These are phyloP conservation scores for Myriosclerotinia scirpicola DNA, from an alignment of 2,329 filamentous ascomycete genomes.

Conservation along the genomic window DNA sequence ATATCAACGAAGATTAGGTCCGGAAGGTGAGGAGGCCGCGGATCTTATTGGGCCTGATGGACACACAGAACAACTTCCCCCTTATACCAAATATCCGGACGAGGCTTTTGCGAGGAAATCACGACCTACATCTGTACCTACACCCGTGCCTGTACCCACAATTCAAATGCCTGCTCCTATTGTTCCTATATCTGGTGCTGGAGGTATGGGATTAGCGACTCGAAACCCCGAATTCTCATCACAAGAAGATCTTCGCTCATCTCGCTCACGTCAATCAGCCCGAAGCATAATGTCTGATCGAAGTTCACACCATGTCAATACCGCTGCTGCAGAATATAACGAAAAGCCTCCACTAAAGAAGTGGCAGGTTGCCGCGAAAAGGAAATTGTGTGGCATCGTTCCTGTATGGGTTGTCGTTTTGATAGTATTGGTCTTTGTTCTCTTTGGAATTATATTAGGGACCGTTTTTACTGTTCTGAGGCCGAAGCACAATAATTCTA, in stretches of 20 bases:
- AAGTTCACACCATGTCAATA: slow-evolving; percentile 56
- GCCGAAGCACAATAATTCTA: slow-evolving; percentile 28
- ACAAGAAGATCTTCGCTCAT: slow-evolving; percentile 53
- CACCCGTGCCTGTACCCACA: slow-evolving; percentile 27
- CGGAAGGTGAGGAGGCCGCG: slow-evolving; percentile 81
- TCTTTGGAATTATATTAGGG: slow-evolving; percentile 59
- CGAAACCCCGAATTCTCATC: slow-evolving; percentile 63
- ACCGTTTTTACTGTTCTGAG: slow-evolving; percentile 40
- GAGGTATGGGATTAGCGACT: slow-evolving; percentile 60
- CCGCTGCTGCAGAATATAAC: slow-evolving; percentile 46
- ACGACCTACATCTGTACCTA: slow-evolving; percentile 32
- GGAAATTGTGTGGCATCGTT: slow-evolving; percentile 57
- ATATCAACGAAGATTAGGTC: slow-evolving; percentile 72
- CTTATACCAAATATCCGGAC: slow-evolving; percentile 87
- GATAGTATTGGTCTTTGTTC: slow-evolving; percentile 52
- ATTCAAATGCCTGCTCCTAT: slow-evolving; percentile 29
- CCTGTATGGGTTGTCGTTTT: slow-evolving; percentile 62
- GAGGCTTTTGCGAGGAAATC: slow-evolving; percentile 61
- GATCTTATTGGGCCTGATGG: slow-evolving; percentile 86
- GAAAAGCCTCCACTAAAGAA: slow-evolving; percentile 52
- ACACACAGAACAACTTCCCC: slow-evolving; percentile 86
- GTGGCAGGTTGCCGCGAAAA: slow-evolving; percentile 55
- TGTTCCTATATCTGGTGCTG: slow-evolving; percentile 48
- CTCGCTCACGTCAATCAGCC: slow-evolving; percentile 52
- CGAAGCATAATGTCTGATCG: slow-evolving; percentile 53